Base-by-base conservation (phyloP, 1,139 yeast genomes). In the Protomyces arabidopsidicola region DNA sequence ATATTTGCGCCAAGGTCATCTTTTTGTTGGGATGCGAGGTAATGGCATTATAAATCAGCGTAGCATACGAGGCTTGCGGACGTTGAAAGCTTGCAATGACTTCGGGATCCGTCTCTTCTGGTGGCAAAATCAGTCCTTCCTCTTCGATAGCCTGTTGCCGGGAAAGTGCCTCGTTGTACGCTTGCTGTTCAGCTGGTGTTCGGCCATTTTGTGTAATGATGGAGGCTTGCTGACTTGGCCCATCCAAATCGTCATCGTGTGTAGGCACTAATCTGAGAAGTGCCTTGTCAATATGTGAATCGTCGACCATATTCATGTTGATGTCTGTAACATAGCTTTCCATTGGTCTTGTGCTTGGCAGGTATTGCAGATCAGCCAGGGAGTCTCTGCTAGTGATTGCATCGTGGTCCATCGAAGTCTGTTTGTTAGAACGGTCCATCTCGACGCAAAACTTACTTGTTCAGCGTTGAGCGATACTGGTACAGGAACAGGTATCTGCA, bases 1-100 rank as follows among this genome's bases (percentile, higher is more conserved):
- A 87, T 54, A 93, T 89, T 69, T 90, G 97, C 12, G 89, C 84
- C 57, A 93, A 76, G 0, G 96, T 87, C 82, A 90, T 82, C 18
- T 82, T 81, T 54, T 77, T 79, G 3, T 83, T 81, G 0, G 84
- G 82, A 68, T 81, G 81, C 39, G 85, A 83, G 67, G 88, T 81
- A 67, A 93, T 77, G 60, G 96, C 93, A 27, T 86, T 84, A 8
- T 91, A 85, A 42, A 93, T 86, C 74, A 93, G 79, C 55, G 85
- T 83, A 18, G 95, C 88, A 72, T 88, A 88, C 0, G 96, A 85
- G 59, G 84, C 80, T 12, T 85, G 81, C 0, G 98, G 98, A 72
- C 91, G 93, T 12, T 84, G 65, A 5, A 66, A 39, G n/a, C 48
- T 55, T 2, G 60, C 58, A 18, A 58, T 58, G 24, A 58, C 62